Evolutionary conservation across 306 rosid genomes (phyloP), one percentile per base, ranked within the genome.

Genomic region (Prunus mira): DNA sequence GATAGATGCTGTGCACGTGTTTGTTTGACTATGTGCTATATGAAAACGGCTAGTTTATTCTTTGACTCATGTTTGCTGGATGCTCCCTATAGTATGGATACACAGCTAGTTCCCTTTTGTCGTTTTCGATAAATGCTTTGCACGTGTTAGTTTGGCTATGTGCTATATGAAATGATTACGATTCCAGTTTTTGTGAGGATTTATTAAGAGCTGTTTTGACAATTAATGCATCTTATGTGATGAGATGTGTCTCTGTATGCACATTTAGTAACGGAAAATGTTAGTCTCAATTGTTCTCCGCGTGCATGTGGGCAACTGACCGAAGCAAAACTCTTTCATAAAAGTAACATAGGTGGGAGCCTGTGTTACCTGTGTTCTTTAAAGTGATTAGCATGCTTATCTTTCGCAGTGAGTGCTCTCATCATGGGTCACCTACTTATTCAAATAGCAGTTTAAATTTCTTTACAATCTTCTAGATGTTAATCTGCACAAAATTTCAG

Each of bases 181-280:
- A 15, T 46, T 73, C 77, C 47, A 2, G 1, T 43, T 60, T 18
- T 11, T 5, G n/a, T 19, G 12, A 46, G 25, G 49, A 61, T 25
- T 73, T 51, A 25, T 60, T 51, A 25, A 24, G 50, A 45, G 58
- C 46, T 41, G 2, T 38, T 14, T 73, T 57, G 76, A 49, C 67
- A 43, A 14, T 58, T 72, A 72, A 15, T 58, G 76, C 56, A 72
- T 46, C 69, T 43, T 25, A 20, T 17, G 69, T 63, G 28, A 72
- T 57, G 76, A 57, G 43, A 72, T 25, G 2, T 17, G 56, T 72
- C 25, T 72, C 43, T 57, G 18, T 60, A 60, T 41, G 67, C 55
- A 58, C 27, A 49, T 72, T 47, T 41, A 34, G 9, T 41, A 58
- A 20, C 2, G 45, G 30, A 0, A 47, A 3, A 57, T 72, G 41